Conservation (phyloP, 2,329 filamentous ascomycete genomes). For the Sporothrix protearum region DNA sequence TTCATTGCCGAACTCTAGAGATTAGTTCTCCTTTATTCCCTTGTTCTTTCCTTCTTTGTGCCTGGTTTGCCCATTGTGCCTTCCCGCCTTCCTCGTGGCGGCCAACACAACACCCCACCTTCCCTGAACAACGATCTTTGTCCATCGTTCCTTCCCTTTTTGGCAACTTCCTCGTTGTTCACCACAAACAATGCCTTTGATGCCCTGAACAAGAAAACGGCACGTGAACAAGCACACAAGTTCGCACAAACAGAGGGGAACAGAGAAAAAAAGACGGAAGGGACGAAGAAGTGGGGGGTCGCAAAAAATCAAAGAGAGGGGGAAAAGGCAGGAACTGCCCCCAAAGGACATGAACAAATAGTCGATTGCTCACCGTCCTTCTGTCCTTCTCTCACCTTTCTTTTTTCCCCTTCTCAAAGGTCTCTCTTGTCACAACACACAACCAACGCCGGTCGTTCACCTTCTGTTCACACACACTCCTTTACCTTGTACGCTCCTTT, state of each 20-base stretch:
- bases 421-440: conserved; percentile 24
- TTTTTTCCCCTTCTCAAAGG: conserved; percentile 16
- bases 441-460: conserved; percentile 25
- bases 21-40: not conserved
- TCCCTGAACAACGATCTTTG: conserved; percentile 18
- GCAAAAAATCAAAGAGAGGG: not conserved
- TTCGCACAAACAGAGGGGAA: not conserved
- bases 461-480: conserved; percentile 7
- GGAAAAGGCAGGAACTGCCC: conserved; percentile 11
- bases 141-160: conserved; percentile 22
- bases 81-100: not conserved
- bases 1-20: not conserved
- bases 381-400: conserved; percentile 7
- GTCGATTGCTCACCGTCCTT: conserved; percentile 12
- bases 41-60: not conserved
- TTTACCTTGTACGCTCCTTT: conserved; percentile 2
- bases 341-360: not conserved
- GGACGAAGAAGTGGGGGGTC: not conserved
- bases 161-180: conserved; percentile 11
- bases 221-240: conserved; percentile 16
- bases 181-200: conserved; percentile 18
- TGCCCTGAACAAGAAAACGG: conserved; percentile 9
- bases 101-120: not conserved
- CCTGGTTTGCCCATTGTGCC: not conserved
- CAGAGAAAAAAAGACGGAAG: not conserved